These are phyloP conservation scores for Acanthamoeba royreba DNA, from an alignment of 208 protist genomes.

Conservation along the genomic window DNA sequence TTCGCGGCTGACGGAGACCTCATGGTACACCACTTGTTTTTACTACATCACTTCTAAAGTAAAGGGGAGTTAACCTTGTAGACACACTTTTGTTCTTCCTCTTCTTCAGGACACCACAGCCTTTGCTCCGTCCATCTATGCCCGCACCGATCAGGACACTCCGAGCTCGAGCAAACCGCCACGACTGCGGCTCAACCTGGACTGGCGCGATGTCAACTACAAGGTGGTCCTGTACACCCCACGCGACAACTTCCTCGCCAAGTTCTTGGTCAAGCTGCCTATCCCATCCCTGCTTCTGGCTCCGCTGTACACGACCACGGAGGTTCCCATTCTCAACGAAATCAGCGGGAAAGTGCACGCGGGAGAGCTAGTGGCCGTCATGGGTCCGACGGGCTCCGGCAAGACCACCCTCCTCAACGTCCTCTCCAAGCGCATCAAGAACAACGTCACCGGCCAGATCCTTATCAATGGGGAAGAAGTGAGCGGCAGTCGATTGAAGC, in stretches of 20 bases:
- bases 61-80: too few species aligned
- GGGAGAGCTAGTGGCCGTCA: constrained; percentile 37
- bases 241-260: background rate
- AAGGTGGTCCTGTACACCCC: background rate
- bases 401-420: constrained; percentile 46
- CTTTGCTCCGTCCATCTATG: too few species aligned
- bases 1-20: too few species aligned
- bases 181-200: background rate
- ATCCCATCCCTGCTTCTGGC: background rate
- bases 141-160: too few species aligned
- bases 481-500: background rate
- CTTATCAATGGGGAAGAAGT: background rate
- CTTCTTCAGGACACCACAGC: too few species aligned
- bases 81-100: too few species aligned
- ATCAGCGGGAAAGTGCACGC: background rate
- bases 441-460: background rate
- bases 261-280: background rate
- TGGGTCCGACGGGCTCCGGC: too few species aligned
- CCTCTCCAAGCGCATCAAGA: background rate
- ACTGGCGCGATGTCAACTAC: background rate
- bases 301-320: background rate
- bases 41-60: too few species aligned
- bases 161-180: too few species aligned
- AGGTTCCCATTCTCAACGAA: background rate
- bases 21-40: too few species aligned